Evolutionary conservation across 2,329 filamentous ascomycete species (phyloP), one percentile per base, ranked within the genome.

Genomic region (Orbilia javanica): DNA sequence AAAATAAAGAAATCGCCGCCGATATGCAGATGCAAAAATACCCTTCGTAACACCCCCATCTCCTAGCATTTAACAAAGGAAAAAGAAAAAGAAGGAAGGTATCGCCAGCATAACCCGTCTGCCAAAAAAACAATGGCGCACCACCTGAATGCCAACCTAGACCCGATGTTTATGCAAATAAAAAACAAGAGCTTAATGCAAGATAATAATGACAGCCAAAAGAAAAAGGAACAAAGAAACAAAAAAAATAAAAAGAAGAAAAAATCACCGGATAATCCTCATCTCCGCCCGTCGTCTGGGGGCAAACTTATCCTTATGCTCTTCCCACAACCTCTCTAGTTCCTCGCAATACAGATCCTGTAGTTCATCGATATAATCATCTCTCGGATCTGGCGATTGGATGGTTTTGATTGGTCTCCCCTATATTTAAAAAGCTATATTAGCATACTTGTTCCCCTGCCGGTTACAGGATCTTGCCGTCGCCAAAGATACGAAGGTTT

Each of bases 321-420:
- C 86, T 64, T 93, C 88, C 91, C 92, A 96, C 20, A 95, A 85
- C 78, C 89, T 88, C 85, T 89, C 85, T 75, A 96, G 83, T 85
- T 95, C 95, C 29, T 88, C 85, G 0, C 96, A 88, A 84, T 99
- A 99, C 80, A 90, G 85, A 22, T 86, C 87, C 84, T 98, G 96
- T 77, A 97, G 86, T 80, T 91, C 86, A 82, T 97, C 91, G 79
- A 98, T 90, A 81, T 97, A 93, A 6, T 87, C 87, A 77, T 91
- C 89, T 25, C 91, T 88, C 0, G 95, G 92, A 78, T 90, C 89
- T 36, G 88, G 85, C 20, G 87, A 85, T 79, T 88, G 86, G 62
- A 87, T 84, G 82, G 88, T 87, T 63, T 88, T 85, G 4, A 97
- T 93, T 10, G 74, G 73, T 20, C 78, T 50, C 48, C 64, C 71